Conservation (phyloP, 345 rosid species). For the Salix brachista region DNA sequence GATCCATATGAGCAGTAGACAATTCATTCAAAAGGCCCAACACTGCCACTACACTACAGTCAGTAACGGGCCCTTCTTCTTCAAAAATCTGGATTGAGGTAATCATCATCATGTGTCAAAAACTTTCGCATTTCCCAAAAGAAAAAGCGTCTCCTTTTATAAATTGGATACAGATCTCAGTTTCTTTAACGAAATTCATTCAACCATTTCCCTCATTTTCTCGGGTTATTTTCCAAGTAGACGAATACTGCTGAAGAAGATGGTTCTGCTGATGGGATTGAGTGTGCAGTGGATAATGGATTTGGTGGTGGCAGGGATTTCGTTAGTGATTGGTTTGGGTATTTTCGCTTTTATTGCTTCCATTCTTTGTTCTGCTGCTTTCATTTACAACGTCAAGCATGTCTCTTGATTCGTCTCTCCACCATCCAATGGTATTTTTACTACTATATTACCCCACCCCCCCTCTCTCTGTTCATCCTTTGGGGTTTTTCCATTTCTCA, state of each 20-base stretch:
- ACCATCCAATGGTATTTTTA: not conserved
- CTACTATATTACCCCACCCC: not conserved
- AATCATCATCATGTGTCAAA: not conserved
- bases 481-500: not conserved
- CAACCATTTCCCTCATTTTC: not conserved
- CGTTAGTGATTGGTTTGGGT: slow-evolving; percentile 67
- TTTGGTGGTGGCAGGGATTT: slow-evolving; percentile 67
- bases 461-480: not conserved
- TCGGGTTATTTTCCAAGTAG: not conserved
- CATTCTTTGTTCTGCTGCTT: slow-evolving; percentile 76
- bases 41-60: no score
- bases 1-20: no score
- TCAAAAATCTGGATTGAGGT: no score
- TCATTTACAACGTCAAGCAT: slow-evolving; percentile 60
- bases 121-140: not conserved
- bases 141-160: no score
- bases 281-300: slow-evolving; percentile 59
- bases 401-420: slow-evolving; percentile 21
- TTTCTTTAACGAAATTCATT: not conserved
- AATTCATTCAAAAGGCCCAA: no score
- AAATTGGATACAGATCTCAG: not conserved
- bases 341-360: slow-evolving; percentile 63
- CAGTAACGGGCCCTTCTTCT: no score
- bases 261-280: slow-evolving; percentile 39
- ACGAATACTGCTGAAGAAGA: slow-evolving; percentile 3